Evolutionary conservation across 202 grass and related monocot genomes (phyloP).

Genomic region (Cymbopogon flexuosus): DNA sequence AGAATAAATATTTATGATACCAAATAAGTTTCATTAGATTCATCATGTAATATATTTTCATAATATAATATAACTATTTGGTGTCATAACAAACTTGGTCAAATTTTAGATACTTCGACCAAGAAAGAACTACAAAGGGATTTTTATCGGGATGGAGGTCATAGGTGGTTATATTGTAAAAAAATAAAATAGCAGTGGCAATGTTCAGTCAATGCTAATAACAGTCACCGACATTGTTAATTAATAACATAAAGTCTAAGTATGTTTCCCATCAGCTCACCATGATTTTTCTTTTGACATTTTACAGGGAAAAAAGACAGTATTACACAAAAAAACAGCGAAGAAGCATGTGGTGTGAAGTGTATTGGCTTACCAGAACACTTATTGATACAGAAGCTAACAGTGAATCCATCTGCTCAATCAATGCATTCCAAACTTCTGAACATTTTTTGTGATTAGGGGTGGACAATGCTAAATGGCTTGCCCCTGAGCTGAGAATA

Average conservation of each 20-base stretch:
- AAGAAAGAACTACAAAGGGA: neutral
- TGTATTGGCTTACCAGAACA: conserved; percentile 57
- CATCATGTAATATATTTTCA: neutral
- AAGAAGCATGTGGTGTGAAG: conserved; percentile 21
- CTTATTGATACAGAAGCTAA: conserved; percentile 72
- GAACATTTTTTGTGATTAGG: conserved; percentile 36
- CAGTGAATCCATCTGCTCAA: conserved; percentile 80
- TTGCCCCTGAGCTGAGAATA: conserved; percentile 21
- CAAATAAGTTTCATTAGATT: neutral
- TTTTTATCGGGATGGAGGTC: neutral
- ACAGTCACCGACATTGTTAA: conserved; percentile 4
- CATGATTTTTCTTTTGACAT: conserved; percentile 8
- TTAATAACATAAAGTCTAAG: conserved; percentile 13
- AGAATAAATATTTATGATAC: neutral
- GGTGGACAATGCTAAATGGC: conserved; percentile 5
- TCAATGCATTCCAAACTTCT: conserved; percentile 81
- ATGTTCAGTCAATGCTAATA: neutral
- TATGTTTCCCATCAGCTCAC: neutral
- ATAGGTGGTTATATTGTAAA: conserved; percentile 9
- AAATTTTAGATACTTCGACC: neutral
- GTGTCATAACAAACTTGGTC: neutral
- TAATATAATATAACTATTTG: neutral
- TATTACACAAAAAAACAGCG: neutral
- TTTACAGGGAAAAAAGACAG: neutral
- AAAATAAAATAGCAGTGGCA: neutral